Evolutionary conservation across 169 alveolate species (phyloP), one percentile per base, ranked within the genome.

Genomic region (Eimeria zaria): DNA sequence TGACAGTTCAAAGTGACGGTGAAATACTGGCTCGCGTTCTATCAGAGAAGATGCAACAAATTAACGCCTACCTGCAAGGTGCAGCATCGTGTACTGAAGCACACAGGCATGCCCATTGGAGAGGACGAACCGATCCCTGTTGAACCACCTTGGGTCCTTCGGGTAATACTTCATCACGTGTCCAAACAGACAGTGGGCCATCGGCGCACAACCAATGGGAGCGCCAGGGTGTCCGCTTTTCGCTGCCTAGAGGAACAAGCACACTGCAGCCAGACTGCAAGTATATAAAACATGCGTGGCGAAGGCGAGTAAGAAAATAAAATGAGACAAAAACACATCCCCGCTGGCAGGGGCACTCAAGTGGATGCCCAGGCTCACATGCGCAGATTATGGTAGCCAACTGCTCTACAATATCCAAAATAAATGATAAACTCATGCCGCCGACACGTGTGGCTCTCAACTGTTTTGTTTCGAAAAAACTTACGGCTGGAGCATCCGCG

Each of bases 191-290:
- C 97, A 97, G 81, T 98, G 98, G 58, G 98, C 98, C 96, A 97
- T 97, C 48, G 98, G 98, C 36, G 99, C 98, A 97, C 98, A 97
- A 33, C 98, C 99, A 80, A 98, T 97, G 27, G 99, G 99, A 46
- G 99, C 98, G 41, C 99, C 99, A 62, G 98, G 98, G 88, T 98
- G 99, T 14, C 99, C 99, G 78, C 98, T 96, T 64, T 97, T 97
- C 60, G 98, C 98, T 24, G 74, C 71, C 96, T 97, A 83, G 48
- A 96, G 6, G n/a, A n/a, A n/a, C n/a, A 60, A 18, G 89, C 83
- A 89, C 27, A 33, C 11, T 33, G 51, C 3, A 48, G 9, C 24
- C 85, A 30, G 80, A 73, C 6, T 36, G 27, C 80, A 41, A 14
- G 58, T 9, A 44, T 8, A n/a, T 39, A 67, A 58, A 44, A 33